Conservation (phyloP, 768 basidiomycete genomes). For the Cubamyces lactineus region DNA sequence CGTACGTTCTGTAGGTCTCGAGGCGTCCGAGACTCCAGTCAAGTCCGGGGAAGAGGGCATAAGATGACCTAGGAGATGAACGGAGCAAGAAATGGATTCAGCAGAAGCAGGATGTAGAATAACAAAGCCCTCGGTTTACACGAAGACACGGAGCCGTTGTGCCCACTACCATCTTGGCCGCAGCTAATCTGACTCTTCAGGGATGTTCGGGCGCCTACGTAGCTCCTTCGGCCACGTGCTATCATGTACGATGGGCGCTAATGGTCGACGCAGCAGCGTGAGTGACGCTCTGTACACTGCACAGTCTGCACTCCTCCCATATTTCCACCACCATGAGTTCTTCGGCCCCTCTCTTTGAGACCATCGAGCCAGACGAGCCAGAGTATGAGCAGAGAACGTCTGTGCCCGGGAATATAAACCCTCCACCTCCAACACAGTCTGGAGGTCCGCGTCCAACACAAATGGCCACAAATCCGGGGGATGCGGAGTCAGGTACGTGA, state of each 20-base stretch:
- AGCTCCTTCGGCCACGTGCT: constrained; percentile 6
- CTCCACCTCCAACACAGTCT: constrained; percentile 40
- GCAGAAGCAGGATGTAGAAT: neutral
- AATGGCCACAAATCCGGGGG: constrained; percentile 59
- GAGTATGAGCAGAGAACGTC: constrained; percentile 32
- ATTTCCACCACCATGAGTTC: constrained; percentile 50
- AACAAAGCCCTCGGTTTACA: neutral
- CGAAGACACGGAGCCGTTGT: no score
- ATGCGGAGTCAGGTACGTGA: constrained; percentile 76
- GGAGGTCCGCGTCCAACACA: constrained; percentile 43
- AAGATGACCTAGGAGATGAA: no score
- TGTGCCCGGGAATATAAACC: constrained; percentile 42
- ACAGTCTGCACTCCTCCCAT: neutral
- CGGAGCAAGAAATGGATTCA: no score
- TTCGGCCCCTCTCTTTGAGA: constrained; percentile 65
- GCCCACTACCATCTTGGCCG: no score
- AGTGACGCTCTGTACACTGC: neutral
- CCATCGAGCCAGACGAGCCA: constrained; percentile 86
- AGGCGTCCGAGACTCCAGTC: no score
- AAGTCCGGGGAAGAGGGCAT: no score
- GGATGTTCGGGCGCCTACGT: no score
- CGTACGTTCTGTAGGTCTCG: constrained; percentile 25
- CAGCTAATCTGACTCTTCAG: no score
- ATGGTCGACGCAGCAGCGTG: neutral
- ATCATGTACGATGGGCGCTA: constrained; percentile 10